Evolutionary conservation across 495 filamentous ascomycete genomes (phyloP).

Genomic region (Venustampulla echinocandica): DNA sequence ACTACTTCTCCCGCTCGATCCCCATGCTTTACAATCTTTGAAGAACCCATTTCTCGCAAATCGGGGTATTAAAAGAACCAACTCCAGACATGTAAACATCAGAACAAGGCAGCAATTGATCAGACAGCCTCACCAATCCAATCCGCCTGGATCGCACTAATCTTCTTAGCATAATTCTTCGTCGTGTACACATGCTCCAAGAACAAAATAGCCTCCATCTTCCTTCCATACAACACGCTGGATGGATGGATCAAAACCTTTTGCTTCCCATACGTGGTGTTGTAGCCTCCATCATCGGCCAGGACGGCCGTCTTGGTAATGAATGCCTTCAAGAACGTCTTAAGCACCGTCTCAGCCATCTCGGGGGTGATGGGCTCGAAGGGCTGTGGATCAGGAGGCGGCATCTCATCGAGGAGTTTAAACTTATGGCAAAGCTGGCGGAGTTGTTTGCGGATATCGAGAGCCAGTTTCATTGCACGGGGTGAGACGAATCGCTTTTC

Average conservation of each 20-base stretch:
- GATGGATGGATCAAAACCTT: constrained; percentile 83
- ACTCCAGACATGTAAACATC: not conserved
- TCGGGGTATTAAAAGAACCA: not conserved
- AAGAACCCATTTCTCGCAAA: too few relatives aligned
- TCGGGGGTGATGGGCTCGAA: constrained; percentile 43
- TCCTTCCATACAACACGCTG: constrained; percentile 76
- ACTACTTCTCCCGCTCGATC: too few relatives aligned
- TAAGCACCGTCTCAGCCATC: constrained; percentile 50
- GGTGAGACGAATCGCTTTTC: constrained; percentile 67
- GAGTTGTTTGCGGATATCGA: constrained; percentile 82
- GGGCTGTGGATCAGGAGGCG: constrained; percentile 38
- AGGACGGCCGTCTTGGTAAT: constrained; percentile 73
- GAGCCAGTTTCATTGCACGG: constrained; percentile 66
- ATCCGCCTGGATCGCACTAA: constrained; percentile 76
- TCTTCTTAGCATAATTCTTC: constrained; percentile 81
- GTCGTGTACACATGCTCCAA: constrained; percentile 93
- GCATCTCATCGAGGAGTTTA: constrained; percentile 32
- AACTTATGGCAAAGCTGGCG: constrained; percentile 49
- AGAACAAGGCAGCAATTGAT: too few relatives aligned
- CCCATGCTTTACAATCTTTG: too few relatives aligned
- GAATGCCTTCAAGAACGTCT: constrained; percentile 77
- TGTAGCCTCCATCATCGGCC: constrained; percentile 76
- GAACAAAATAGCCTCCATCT: constrained; percentile 91
- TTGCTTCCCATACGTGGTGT: constrained; percentile 75
- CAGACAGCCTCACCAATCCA: constrained; percentile 85